Evolutionary conservation across 352 stramenopile species (phyloP), one percentile per base, ranked within the genome.

Genomic region (Phytophthora citrophthora): DNA sequence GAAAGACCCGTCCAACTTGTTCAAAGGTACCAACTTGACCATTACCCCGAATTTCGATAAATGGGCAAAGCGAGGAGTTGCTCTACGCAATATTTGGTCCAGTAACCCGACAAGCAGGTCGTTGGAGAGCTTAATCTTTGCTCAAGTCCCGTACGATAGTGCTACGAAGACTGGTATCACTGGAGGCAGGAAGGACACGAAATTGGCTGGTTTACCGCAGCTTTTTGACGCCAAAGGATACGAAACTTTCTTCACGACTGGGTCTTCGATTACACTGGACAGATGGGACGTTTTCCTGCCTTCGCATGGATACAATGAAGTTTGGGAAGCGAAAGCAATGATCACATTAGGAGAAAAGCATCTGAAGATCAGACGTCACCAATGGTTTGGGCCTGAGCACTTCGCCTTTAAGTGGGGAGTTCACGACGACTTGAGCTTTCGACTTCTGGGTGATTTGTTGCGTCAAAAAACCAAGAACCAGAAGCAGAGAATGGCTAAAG

Each of bases 251-350:
- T 90, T 90, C 45, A 86, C 81, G 6, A 87, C 81, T 0, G 81
- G 81, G 12, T 63, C 60, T 15, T 41, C 51, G 5, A 68, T 61
- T 6, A 70, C 71, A 2, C 67, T 70, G 11, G 57, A 90, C 41
- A 64, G 81, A 7, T 90, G 81, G 81, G 72, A 86, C 29, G 46
- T 53, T n/a, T 90, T 90, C 46, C 44, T 90, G 1, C 64, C 71
- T 1, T 59, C 52, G 1, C 81, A 90, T 32, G 79, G 79, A 24
- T 87, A 84, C 18, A 68, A 86, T 5, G 45, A 56, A 9, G 61
- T 89, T 11, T 67, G 76, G 49, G 64, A 55, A 1, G 57, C 66
- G 10, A 61, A 76, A 7, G 64, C 83, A 23, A 61, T 83, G 43
- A 76, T 76, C 53, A 13, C 24, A 2, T 46, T 81, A n/a, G 70